phyloP scores from a whole-genome alignment of 371 early-diverging fungal genomes.

The Choanephora cucurbitarum region DNA sequence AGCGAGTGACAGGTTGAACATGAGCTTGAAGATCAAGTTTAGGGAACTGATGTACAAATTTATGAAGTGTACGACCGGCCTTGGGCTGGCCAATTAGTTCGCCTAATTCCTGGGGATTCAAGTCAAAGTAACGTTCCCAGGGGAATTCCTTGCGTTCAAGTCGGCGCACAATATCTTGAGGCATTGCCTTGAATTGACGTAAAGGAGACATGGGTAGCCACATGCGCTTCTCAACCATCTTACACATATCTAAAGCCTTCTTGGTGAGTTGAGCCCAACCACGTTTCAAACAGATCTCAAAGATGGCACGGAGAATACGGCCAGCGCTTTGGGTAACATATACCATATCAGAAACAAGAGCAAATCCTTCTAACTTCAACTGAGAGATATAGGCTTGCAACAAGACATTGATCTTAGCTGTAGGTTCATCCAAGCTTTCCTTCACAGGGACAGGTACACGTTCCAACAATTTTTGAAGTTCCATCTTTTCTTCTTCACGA shows the following conservation, averaged over 20 bases:
- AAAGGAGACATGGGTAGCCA: slow-evolving; percentile 96
- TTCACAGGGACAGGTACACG: slow-evolving; percentile 94
- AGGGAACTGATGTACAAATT: slow-evolving; percentile 91
- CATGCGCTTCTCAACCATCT: slow-evolving; percentile 90
- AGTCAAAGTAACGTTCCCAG: slow-evolving; percentile 92
- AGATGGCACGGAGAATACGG: slow-evolving; percentile 93
- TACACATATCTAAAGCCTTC: slow-evolving; percentile 86
- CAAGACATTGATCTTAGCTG: slow-evolving; percentile 94
- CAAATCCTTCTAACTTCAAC: slow-evolving; percentile 90
- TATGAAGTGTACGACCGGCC: slow-evolving; percentile 86
- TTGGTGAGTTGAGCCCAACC: slow-evolving; percentile 95
- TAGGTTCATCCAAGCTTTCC: slow-evolving; percentile 87
- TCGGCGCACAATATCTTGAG: slow-evolving; percentile 81
- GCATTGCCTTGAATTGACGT: slow-evolving; percentile 85
- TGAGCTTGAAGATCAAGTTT: slow-evolving; percentile 85
- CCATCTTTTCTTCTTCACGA: slow-evolving; percentile 95
- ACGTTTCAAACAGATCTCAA: slow-evolving; percentile 92
- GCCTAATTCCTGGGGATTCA: slow-evolving; percentile 89
- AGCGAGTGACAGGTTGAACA: slow-evolving; percentile 93
- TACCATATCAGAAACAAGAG: slow-evolving; percentile 93
- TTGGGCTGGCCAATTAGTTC: slow-evolving; percentile 88
- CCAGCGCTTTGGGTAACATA: slow-evolving; percentile 96
- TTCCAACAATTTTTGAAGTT: slow-evolving; percentile 89
- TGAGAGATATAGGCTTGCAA: slow-evolving; percentile 95
- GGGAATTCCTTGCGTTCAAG: slow-evolving; percentile 94